Percentiles rank a stretch among this genome's conserved stretches.
phyloP scores from a whole-genome alignment of 1,139 yeast genomes.

The Taphrina sp. region DNA sequence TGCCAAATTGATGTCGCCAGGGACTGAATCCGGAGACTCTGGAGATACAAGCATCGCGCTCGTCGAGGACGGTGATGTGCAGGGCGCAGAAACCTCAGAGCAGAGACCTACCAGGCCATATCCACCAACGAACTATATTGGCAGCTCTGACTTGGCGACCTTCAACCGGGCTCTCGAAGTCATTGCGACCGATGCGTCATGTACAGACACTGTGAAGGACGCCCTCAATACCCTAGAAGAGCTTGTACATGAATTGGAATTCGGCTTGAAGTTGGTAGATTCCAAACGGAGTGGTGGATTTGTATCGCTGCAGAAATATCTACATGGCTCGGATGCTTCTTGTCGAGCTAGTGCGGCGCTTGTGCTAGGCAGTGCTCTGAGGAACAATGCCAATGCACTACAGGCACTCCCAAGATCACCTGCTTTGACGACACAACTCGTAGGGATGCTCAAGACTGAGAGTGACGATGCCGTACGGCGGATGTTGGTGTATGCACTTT shows the following conservation, averaged over 20 bases:
- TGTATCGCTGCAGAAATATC: conserved; percentile 40
- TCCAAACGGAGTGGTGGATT: background rate
- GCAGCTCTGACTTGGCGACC: conserved; percentile 4
- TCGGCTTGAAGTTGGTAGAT: conserved; percentile 50
- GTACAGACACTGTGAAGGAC: background rate
- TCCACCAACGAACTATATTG: conserved; percentile 18
- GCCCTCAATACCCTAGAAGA: conserved; percentile 57
- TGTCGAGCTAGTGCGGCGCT: conserved; percentile 43
- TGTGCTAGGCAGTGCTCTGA: conserved; percentile 48
- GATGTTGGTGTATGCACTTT: conserved; percentile 41
- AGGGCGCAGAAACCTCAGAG: conserved; percentile 31
- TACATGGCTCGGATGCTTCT: conserved; percentile 31
- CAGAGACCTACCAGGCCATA: conserved; percentile 10
- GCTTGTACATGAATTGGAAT: conserved; percentile 63
- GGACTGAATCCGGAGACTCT: background rate
- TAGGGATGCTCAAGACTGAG: conserved; percentile 37
- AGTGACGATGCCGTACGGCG: conserved; percentile 38
- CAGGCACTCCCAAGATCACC: conserved; percentile 38
- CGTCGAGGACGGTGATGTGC: conserved; percentile 33
- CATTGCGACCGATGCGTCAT: background rate
- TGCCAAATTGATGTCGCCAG: conserved; percentile 53
- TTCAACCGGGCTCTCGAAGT: conserved; percentile 10
- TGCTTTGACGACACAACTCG: conserved; percentile 34
- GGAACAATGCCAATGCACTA: conserved; percentile 72
- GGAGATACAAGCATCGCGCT: conserved; percentile 9